Evolutionary conservation across 116 monocot species (phyloP).

Genomic region (Iris pallida): DNA sequence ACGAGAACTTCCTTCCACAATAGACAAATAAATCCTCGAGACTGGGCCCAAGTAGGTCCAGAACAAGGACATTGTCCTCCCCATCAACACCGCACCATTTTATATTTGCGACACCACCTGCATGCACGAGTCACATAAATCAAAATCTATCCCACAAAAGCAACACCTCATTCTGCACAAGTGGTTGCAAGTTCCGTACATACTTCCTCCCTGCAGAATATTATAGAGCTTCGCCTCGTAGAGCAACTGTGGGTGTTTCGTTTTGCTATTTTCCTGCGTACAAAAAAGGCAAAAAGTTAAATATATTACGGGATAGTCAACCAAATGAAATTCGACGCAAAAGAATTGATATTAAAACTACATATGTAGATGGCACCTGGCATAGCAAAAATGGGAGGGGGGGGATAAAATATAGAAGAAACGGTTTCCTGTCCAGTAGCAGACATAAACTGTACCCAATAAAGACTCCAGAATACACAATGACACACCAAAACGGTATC

Average conservation of each 20-base stretch:
- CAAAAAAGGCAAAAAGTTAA: constrained; percentile 1
- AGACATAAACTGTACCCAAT: too few relatives aligned
- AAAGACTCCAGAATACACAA: too few relatives aligned
- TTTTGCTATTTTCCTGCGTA: constrained; percentile 72
- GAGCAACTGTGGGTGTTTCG: constrained; percentile 88
- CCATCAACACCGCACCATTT: constrained; percentile 90
- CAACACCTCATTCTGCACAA: not conserved
- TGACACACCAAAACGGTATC: too few relatives aligned
- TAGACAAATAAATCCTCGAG: constrained; percentile 92
- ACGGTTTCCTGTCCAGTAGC: too few relatives aligned
- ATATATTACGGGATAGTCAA: not conserved
- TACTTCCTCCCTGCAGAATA: constrained; percentile 89
- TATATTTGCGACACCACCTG: constrained; percentile 81
- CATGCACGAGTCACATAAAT: constrained; percentile 9
- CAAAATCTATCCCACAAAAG: not conserved
- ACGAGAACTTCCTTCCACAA: constrained; percentile 78
- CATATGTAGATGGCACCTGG: too few relatives aligned
- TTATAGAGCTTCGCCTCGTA: constrained; percentile 97
- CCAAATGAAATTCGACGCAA: too few relatives aligned
- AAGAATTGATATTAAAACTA: too few relatives aligned
- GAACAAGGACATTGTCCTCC: constrained; percentile 81
- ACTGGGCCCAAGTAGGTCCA: constrained; percentile 94
- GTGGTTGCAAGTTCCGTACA: not conserved
- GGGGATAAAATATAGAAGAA: too few relatives aligned
- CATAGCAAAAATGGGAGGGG: too few relatives aligned